Evolutionary conservation across 2,329 filamentous ascomycete species (phyloP), one percentile per base, ranked within the genome.

Genomic region (Didymella pomorum): DNA sequence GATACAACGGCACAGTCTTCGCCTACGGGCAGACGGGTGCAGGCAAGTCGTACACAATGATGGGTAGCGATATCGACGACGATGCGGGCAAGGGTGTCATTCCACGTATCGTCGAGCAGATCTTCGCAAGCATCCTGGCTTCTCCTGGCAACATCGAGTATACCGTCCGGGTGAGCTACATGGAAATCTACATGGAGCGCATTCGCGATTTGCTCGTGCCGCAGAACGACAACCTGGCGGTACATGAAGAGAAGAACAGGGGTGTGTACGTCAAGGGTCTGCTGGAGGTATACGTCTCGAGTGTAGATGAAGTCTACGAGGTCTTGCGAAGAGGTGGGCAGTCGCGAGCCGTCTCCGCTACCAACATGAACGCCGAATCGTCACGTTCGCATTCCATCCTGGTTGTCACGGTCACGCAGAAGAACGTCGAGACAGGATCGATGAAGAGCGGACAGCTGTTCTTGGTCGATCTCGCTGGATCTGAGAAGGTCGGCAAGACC

Each of bases 151-250:
- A 92, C 67, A 97, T 98, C 76, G 95, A 98, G 79, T 98, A 98
- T 79, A 98, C 93, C n/a, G 94, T 99, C 52, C 88, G 93, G 56
- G 94, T 98, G 74, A 97, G 93, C 79, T 98, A 98, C 80, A 97
- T 99, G 93, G 95, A 99, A 80, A 98, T 99, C 65, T 99, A 99
- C 83, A 99, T 98, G 95, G 95, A 99, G 81, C 88, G 91, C 69
- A 98, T 99, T 77, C 88, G 94, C 71, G 95, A 99, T 87, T 80
- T 99, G 72, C 82, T 99, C 64, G 88, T 90, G 23, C 95, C 95
- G 11, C 90, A 93, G 60, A 97, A 98, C 79, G 94, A 97, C 81
- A 98, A 98, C 74, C 82, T 99, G 51, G 93, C 94, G 0, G 89
- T 98, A n/a, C 95, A 98, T 80, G 95, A 99, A 74, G 95, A 98